Evolutionary conservation across 2,329 filamentous ascomycete species (phyloP).

Genomic region (Stemphylium vesicarium): DNA sequence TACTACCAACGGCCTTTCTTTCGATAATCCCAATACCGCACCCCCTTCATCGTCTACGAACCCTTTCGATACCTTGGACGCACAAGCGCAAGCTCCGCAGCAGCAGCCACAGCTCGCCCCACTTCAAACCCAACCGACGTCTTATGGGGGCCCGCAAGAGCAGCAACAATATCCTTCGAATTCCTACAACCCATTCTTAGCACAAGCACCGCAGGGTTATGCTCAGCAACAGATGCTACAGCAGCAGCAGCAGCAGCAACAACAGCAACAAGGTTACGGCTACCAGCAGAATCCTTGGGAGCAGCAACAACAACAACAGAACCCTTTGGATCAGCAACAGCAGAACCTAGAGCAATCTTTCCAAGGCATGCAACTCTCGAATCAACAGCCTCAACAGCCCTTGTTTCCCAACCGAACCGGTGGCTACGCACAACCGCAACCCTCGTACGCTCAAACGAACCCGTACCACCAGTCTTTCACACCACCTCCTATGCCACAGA

Average conservation of each 20-base stretch:
- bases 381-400: constrained; percentile 42
- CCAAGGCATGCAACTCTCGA: constrained; percentile 72
- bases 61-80: constrained; percentile 55
- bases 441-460: constrained; percentile 46
- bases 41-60: constrained; percentile 42
- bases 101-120: constrained; percentile 37
- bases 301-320: constrained; percentile 14
- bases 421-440: constrained; percentile 56
- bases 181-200: constrained; percentile 74
- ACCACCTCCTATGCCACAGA: constrained; percentile 51
- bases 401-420: constrained; percentile 80
- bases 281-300: constrained; percentile 24
- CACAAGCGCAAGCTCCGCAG: constrained; percentile 37
- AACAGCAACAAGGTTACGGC: constrained; percentile 15
- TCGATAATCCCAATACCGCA: constrained; percentile 48
- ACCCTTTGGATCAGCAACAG: constrained; percentile 35
- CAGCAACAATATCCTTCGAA: constrained; percentile 46
- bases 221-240: constrained; percentile 16
- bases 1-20: constrained; percentile 54
- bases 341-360: constrained; percentile 70
- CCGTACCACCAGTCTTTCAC: constrained; percentile 51
- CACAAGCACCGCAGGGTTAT: constrained; percentile 42
- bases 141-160: constrained; percentile 26
- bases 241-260: constrained; percentile 12
- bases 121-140: constrained; percentile 41